phyloP scores from a whole-genome alignment of 352 stramenopile species.

The Pythium volutum region DNA sequence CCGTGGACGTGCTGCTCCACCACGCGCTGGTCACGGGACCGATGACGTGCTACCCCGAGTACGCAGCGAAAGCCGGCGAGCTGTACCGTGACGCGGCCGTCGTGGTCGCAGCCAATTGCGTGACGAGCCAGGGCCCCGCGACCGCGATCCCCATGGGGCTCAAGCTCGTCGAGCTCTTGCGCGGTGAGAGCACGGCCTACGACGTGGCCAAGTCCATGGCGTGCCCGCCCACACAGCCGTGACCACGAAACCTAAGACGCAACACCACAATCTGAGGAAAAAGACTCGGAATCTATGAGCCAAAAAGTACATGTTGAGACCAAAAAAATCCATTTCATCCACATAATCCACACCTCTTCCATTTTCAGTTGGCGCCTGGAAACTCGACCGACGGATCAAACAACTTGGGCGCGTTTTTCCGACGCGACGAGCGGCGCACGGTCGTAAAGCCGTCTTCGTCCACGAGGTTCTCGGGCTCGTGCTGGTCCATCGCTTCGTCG shows the following conservation, averaged over 20 bases:
- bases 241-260: not conserved
- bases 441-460: conserved; percentile 79
- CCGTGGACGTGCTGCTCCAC: conserved; percentile 51
- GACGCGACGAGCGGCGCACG: conserved; percentile 64
- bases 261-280: no score
- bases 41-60: conserved; percentile 41
- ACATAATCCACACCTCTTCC: not conserved
- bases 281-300: no score
- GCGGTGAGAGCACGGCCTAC: conserved; percentile 32
- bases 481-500: conserved; percentile 4
- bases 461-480: conserved; percentile 31
- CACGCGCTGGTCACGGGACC: conserved; percentile 39
- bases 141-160: conserved; percentile 58
- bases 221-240: not conserved
- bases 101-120: conserved; percentile 57
- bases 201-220: conserved; percentile 20
- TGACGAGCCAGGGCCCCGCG: conserved; percentile 60
- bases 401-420: conserved; percentile 64
- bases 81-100: conserved; percentile 51
- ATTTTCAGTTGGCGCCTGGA: conserved; percentile 62
- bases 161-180: conserved; percentile 55
- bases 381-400: conserved; percentile 77
- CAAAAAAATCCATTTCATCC: not conserved
- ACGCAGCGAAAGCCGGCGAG: conserved; percentile 36
- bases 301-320: not conserved